A percentile compares a stretch with the other conserved stretches of the same genome.
phyloP scores from a whole-genome alignment of 2,329 filamentous ascomycete species.

The Aspergillus sp. region DNA sequence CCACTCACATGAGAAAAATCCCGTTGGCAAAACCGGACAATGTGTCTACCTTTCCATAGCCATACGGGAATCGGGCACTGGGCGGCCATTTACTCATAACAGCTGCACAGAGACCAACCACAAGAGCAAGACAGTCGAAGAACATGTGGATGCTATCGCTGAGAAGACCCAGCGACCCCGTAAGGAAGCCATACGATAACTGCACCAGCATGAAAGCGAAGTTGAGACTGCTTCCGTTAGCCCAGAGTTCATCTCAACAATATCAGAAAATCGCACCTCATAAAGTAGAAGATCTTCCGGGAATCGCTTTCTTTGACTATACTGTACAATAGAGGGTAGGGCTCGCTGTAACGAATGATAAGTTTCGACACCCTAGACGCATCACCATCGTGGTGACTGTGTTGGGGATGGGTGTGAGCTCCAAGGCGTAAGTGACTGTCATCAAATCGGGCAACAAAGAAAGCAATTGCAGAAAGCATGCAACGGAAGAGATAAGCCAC shows the following conservation, averaged over 20 bases:
- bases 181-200: slow-evolving; percentile 88
- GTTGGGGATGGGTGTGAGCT: slow-evolving; percentile 31
- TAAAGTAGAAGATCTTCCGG: slow-evolving; percentile 94
- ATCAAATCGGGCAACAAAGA: slow-evolving; percentile 33
- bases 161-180: slow-evolving; percentile 88
- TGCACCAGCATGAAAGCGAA: slow-evolving; percentile 94
- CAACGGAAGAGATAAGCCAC: slow-evolving; percentile 26
- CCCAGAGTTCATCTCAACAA: background rate
- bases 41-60: slow-evolving; percentile 95
- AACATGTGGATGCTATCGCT: slow-evolving; percentile 99
- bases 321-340: slow-evolving; percentile 76
- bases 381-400: slow-evolving; percentile 37
- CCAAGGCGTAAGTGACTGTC: slow-evolving; percentile 25
- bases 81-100: slow-evolving; percentile 97
- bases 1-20: slow-evolving; percentile 77
- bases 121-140: slow-evolving; percentile 90
- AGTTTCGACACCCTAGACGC: slow-evolving; percentile 70
- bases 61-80: slow-evolving; percentile 84
- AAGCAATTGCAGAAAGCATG: slow-evolving; percentile 27
- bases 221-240: slow-evolving; percentile 65
- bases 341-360: slow-evolving; percentile 66
- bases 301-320: slow-evolving; percentile 91
- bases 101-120: slow-evolving; percentile 84
- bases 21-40: slow-evolving; percentile 95
- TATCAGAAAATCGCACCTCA: slow-evolving; percentile 60